Evolutionary conservation across 768 basidiomycete species (phyloP), one percentile per base, ranked within the genome.

Genomic region (Epithele typhae): DNA sequence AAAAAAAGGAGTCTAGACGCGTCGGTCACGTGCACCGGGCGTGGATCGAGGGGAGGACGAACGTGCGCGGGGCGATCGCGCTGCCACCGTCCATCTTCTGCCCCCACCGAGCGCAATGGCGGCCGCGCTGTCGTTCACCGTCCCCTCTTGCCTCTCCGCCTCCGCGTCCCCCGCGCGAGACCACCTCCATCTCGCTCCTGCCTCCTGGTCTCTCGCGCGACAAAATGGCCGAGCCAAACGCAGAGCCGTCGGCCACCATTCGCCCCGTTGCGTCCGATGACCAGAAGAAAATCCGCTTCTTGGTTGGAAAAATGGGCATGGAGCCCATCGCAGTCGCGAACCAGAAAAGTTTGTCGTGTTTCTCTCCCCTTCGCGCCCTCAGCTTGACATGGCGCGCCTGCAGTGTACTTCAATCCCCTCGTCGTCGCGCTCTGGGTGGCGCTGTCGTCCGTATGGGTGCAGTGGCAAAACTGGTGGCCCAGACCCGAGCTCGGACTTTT

Each of bases 381-480:
- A 22, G 30, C 40, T n/a, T 36, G 10, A 25, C 32, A 23, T n/a
- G n/a, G n/a, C 39, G 46, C 45, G 25, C 25, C 5, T 17, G 17
- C 24, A 82, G 82, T 70, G 25, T 81, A 79, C 55, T 55, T 59
- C 1, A 75, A 87, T 56, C 84, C 84, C 11, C 17, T 84, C n/a
- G 72, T 72, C 3, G 53, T 90, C 34, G 70, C 73, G 33, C 35
- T 78, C 18, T 91, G 87, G 87, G 51, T 82, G 5, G 75, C 65
- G 7, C 46, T 86, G 22, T 78, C 86, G 10, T 73, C 70, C 53
- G 59, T 74, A 4, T 76, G 88, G 63, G 64, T 86, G 27, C 69
- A 82, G 46, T 68, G 68, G 38, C 71, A 87, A 74, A 42, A 72
- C 17, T 83, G 81, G 83, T 88, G 83, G 85, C 87, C 88, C 1